Percentiles rank a stretch among this genome's conserved stretches.
Conservation (phyloP, 257 asterid species). For the Cinchona pubescens region DNA sequence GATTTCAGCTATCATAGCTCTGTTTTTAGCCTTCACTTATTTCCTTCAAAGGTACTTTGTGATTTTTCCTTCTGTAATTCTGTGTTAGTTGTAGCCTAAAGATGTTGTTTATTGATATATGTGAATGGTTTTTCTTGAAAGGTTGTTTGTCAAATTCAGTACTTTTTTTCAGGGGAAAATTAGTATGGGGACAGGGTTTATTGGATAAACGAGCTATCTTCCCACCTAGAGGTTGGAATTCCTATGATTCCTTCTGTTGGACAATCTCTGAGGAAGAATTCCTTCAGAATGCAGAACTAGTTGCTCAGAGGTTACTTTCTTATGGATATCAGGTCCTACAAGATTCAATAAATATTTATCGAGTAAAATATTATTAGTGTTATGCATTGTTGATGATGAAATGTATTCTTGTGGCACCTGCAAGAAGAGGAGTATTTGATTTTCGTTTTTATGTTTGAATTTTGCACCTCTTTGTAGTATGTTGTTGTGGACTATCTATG, state of each 20-base stretch:
- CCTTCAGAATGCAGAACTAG: constrained; percentile 69
- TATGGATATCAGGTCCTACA: constrained; percentile 72
- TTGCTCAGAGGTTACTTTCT: constrained; percentile 51
- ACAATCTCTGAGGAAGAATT: constrained; percentile 78
- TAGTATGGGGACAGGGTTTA: constrained; percentile 40
- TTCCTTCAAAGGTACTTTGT: constrained; percentile 15
- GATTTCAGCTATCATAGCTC: not conserved
- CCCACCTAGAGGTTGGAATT: constrained; percentile 98
- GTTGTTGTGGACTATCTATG: constrained; percentile 98
- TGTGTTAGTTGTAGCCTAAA: not conserved
- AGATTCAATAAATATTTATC: too few species aligned
- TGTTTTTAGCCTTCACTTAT: constrained; percentile 3
- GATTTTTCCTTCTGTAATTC: not conserved
- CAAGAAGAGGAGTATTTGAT: not conserved
- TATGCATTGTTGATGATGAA: not conserved
- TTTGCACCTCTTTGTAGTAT: constrained; percentile 44
- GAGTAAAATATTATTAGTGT: not conserved
- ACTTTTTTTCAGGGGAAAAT: not conserved
- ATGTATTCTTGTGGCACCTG: not conserved
- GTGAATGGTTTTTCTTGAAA: not conserved
- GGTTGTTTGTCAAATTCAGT: not conserved
- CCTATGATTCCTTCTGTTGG: constrained; percentile 95
- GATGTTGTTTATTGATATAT: not conserved
- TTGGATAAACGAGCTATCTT: constrained; percentile 45
- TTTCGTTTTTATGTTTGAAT: constrained; percentile 2